phyloP scores from a whole-genome alignment of 257 asterid species.

The Solanum infundibuliforme region DNA sequence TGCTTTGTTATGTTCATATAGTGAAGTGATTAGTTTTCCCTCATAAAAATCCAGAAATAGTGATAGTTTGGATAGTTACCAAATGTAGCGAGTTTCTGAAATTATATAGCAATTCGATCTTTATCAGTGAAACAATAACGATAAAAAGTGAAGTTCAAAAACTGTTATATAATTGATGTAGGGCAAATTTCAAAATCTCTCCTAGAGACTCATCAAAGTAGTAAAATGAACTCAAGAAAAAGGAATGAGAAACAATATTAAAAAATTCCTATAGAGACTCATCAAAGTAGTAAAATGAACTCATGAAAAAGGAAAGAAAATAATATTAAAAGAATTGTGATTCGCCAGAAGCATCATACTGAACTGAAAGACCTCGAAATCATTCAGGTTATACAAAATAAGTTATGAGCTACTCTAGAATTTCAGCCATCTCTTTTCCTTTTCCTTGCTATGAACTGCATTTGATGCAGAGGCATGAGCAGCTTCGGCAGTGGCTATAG shows the following conservation, averaged over 20 bases:
- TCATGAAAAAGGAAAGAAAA: not conserved
- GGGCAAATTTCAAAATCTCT: not conserved
- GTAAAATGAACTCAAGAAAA: not conserved
- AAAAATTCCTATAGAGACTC: not conserved
- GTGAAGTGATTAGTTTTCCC: not conserved
- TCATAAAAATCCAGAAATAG: not conserved
- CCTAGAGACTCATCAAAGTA: not conserved
- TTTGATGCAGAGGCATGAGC: slow-evolving; percentile 74
- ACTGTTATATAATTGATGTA: not conserved
- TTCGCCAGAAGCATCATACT: not conserved
- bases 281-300: not conserved
- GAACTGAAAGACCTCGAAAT: not conserved
- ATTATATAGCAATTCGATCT: not conserved
- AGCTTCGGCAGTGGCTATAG: slow-evolving; percentile 71
- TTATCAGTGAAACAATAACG: not conserved
- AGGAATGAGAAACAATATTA: not conserved
- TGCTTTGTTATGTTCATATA: not conserved
- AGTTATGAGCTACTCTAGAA: slow-evolving; percentile 25
- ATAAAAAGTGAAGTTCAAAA: not conserved
- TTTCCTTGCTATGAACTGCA: slow-evolving; percentile 66
- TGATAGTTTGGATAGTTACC: not conserved
- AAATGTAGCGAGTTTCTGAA: not conserved
- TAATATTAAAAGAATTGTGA: not conserved
- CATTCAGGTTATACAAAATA: not conserved
- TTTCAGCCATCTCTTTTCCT: slow-evolving; percentile 89